Conservation (phyloP, 148 eudicot species). For the Spergularia marina region DNA sequence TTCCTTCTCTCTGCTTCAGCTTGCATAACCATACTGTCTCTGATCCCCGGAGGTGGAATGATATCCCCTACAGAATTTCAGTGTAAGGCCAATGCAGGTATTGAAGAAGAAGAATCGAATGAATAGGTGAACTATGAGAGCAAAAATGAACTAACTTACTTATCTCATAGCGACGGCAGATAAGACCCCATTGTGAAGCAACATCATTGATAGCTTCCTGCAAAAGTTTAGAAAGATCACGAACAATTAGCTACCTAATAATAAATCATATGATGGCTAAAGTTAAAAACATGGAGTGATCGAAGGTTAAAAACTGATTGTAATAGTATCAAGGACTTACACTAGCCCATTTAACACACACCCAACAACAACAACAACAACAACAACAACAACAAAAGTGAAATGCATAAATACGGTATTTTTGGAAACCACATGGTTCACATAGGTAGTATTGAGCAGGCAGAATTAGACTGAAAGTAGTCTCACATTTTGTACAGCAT, state of each 20-base stretch:
- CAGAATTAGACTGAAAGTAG: too few relatives aligned
- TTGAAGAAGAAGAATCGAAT: not conserved
- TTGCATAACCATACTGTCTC: conserved; percentile 95
- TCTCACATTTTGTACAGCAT: not conserved
- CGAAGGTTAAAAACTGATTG: not conserved
- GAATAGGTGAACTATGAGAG: conserved; percentile 3
- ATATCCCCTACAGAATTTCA: conserved; percentile 68
- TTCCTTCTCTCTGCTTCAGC: conserved; percentile 97
- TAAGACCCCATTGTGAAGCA: conserved; percentile 83
- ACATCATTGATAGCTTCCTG: conserved; percentile 86
- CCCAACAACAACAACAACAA: not conserved
- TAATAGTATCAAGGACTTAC: not conserved
- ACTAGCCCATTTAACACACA: not conserved
- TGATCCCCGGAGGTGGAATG: conserved; percentile 81
- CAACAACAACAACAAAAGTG: not conserved
- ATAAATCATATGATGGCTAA: not conserved
- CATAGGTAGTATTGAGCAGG: too few relatives aligned
- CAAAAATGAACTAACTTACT: conserved; percentile 37
- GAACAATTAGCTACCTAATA: not conserved
- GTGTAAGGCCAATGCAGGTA: conserved; percentile 2
- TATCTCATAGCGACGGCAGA: conserved; percentile 93
- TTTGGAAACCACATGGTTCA: too few relatives aligned
- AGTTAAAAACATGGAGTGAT: not conserved
- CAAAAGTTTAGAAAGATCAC: not conserved
- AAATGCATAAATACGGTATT: too few relatives aligned